A percentile compares a stretch with the other conserved stretches of the same genome.
Conservation (phyloP, 2,329 filamentous ascomycete species). For the Tolypocladium capitatum region DNA sequence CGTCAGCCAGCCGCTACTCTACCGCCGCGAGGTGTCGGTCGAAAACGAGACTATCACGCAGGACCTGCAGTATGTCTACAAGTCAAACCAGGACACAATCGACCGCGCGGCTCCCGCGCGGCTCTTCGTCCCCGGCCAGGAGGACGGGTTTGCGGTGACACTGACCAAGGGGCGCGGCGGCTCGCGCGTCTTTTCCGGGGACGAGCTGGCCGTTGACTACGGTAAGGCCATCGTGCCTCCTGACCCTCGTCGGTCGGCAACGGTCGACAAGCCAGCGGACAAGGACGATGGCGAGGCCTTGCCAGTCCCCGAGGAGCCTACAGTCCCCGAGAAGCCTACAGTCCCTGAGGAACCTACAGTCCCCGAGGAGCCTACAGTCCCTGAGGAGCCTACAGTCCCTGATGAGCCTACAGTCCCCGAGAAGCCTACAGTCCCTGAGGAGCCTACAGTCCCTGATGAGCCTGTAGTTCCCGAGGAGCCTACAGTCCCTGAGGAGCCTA, state of each 20-base stretch:
- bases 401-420: too few species aligned
- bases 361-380: too few species aligned
- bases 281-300: background rate
- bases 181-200: background rate
- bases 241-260: background rate
- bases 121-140: too few species aligned
- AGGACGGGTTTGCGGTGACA: background rate
- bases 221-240: background rate
- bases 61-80: constrained; percentile 25
- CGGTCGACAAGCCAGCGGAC: background rate
- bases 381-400: too few species aligned
- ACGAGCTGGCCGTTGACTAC: background rate
- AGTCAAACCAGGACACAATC: background rate
- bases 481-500: too few species aligned
- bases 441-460: too few species aligned
- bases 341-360: too few species aligned
- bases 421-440: too few species aligned
- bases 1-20: constrained; percentile 30
- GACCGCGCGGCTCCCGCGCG: too few species aligned
- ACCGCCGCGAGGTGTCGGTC: constrained; percentile 41
- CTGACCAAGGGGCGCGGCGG: background rate
- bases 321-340: too few species aligned
- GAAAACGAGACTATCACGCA: constrained; percentile 37
- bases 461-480: too few species aligned
- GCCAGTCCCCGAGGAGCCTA: background rate